Conservation (phyloP, 345 rosid genomes). For the Lumnitzera littorea region DNA sequence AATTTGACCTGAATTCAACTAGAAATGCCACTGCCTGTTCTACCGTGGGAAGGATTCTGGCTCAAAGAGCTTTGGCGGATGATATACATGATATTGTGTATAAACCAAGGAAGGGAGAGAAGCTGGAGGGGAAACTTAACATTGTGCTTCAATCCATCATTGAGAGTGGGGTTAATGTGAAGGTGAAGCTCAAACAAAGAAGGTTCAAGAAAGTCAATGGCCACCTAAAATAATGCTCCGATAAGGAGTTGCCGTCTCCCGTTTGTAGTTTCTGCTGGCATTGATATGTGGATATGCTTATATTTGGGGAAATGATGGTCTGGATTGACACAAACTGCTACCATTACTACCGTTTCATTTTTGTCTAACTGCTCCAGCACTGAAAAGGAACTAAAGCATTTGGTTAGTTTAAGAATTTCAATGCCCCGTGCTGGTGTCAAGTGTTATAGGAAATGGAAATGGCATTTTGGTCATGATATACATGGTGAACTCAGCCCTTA, state of each 20-base stretch:
- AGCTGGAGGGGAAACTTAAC: slow-evolving; percentile 69
- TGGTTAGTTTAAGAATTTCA: too few species aligned
- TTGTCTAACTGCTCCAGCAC: too few species aligned
- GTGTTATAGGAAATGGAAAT: too few species aligned
- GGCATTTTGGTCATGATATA: too few species aligned
- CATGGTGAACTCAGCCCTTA: too few species aligned
- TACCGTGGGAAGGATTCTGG: slow-evolving; percentile 65
- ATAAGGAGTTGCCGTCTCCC: not conserved
- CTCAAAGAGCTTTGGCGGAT: slow-evolving; percentile 72
- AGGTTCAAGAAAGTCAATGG: slow-evolving; percentile 24
- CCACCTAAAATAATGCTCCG: not conserved
- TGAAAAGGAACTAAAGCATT: too few species aligned
- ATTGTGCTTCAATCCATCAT: slow-evolving; percentile 69
- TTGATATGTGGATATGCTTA: too few species aligned
- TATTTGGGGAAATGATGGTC: too few species aligned
- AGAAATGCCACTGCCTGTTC: slow-evolving; percentile 62
- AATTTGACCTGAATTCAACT: slow-evolving; percentile 67
- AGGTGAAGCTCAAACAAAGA: slow-evolving; percentile 76
- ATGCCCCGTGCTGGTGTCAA: too few species aligned
- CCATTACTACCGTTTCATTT: too few species aligned
- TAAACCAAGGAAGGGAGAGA: slow-evolving; percentile 80
- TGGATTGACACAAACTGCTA: too few species aligned
- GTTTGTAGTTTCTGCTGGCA: too few species aligned
- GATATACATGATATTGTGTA: slow-evolving; percentile 66
- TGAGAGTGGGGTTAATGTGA: slow-evolving; percentile 65